Base-by-base conservation (phyloP, 2,329 filamentous ascomycete genomes). In the Coniochaeta prunicola region DNA sequence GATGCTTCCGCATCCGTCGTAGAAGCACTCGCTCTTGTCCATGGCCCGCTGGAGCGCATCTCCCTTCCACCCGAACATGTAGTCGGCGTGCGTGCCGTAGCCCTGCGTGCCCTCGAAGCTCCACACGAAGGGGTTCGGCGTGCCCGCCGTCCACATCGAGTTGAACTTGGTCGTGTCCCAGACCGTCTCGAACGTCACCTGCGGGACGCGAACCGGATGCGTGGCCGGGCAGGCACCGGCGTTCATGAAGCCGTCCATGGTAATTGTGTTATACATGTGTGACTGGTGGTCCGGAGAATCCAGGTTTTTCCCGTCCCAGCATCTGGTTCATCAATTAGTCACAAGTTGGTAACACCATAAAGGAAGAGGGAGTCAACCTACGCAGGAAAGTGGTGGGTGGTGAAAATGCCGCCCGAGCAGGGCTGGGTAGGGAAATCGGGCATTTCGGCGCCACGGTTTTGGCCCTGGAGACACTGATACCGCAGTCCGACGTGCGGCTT, bases 21-120 rank as follows among this genome's bases (percentile, higher is more conserved):
- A 75, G 63, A 75, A 73, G 70, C 74, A 76, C 60, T 74, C 72
- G 58, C 53, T 50, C 36, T 57, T 50, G 40, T 60, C 53, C 58
- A 60, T 60, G 19, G 58, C 58, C n/a, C 58, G 55, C 56, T 60
- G 58, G n/a, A 60, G 56, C 26, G 55, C 17, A n/a, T 60, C 58
- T 2, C 58, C 58, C 58, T 60, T 60, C 58, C 58, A 60, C 6
- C 58, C 58, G 42, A 60, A 60, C 56, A 60, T 31, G 34, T 60
- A 60, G 50, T 60, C 58, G 2, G 58, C 58, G 42, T 60, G 58
- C n/a, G 58, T 60, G 2, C 58, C 58, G 38, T 42, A 53, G 3
- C 54, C 54, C n/a, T 34, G 28, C 8, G 33, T 60, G 15, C 59
- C 59, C 56, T 63, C 59, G 53, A 63, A 63, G 55, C 58, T 59